Conservation (phyloP, 345 rosid genomes). For the Lagerstroemia speciosa region DNA sequence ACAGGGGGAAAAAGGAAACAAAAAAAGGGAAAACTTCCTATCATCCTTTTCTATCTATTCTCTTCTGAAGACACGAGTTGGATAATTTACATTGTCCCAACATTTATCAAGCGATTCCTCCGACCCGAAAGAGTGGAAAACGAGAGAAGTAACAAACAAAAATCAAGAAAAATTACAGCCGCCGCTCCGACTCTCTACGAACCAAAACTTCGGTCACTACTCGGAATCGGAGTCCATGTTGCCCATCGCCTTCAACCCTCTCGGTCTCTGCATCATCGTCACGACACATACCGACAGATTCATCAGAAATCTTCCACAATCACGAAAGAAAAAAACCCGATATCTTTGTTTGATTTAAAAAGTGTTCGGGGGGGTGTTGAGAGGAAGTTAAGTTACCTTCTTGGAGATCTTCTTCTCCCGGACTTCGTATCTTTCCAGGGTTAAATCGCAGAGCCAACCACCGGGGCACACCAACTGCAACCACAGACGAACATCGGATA, state of each 20-base stretch:
- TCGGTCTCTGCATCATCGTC: slow-evolving; percentile 34
- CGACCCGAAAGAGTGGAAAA: background rate
- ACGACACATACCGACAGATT: background rate
- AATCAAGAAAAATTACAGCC: background rate
- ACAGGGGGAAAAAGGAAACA: background rate
- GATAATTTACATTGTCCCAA: background rate
- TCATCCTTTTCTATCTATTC: background rate
- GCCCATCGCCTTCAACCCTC: slow-evolving; percentile 57
- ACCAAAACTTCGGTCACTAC: slow-evolving; percentile 8
- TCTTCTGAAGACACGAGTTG: background rate
- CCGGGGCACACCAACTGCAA: slow-evolving; percentile 45
- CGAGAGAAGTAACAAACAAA: background rate
- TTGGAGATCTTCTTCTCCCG: slow-evolving; percentile 53
- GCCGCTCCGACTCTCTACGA: background rate
- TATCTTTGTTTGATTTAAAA: no score
- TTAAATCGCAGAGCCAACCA: slow-evolving; percentile 47
- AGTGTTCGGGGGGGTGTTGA: background rate
- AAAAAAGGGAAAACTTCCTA: background rate
- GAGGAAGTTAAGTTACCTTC: slow-evolving; percentile 26
- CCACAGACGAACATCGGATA: background rate
- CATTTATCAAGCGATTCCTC: background rate
- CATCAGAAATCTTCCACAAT: background rate
- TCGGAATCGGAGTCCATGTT: slow-evolving; percentile 44
- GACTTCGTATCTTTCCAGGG: slow-evolving; percentile 48
- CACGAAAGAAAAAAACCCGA: background rate